Conservation (phyloP, 208 protist species). For the Crithidia thermophila region DNA sequence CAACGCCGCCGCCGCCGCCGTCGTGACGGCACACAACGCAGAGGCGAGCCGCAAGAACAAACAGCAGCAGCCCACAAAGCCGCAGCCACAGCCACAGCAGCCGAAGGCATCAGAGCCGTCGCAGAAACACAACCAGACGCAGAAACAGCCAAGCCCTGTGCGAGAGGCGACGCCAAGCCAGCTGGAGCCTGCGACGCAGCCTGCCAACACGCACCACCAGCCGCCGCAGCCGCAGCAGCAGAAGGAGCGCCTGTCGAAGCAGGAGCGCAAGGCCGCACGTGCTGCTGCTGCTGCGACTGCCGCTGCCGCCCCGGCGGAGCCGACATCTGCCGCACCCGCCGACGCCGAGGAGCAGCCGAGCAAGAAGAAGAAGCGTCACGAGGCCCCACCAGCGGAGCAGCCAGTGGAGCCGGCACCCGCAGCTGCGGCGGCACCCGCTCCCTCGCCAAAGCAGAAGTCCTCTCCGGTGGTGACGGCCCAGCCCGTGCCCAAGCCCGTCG, state of each 20-base stretch:
- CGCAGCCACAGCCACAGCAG: conserved; percentile 13
- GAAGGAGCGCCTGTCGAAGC: conserved; percentile 12
- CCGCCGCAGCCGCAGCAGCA: not conserved
- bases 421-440: not conserved
- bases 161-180: not conserved
- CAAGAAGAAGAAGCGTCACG: conserved; percentile 33
- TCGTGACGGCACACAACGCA: not conserved
- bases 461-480: not conserved
- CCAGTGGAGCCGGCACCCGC: not conserved
- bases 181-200: too few relatives aligned
- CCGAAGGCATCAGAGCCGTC: not conserved
- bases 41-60: conserved; percentile 20
- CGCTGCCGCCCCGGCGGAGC: not conserved
- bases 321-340: not conserved
- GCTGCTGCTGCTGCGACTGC: not conserved
- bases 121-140: not conserved
- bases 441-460: not conserved
- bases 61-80: not conserved
- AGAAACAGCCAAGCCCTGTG: conserved; percentile 4
- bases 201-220: not conserved
- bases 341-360: not conserved
- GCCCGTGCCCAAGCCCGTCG: too few relatives aligned
- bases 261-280: conserved; percentile 23
- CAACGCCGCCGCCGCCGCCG: not conserved
- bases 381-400: not conserved